These are phyloP conservation scores for Neurospora sp. DNA, from an alignment of 495 filamentous ascomycete species.

Conservation along the genomic window DNA sequence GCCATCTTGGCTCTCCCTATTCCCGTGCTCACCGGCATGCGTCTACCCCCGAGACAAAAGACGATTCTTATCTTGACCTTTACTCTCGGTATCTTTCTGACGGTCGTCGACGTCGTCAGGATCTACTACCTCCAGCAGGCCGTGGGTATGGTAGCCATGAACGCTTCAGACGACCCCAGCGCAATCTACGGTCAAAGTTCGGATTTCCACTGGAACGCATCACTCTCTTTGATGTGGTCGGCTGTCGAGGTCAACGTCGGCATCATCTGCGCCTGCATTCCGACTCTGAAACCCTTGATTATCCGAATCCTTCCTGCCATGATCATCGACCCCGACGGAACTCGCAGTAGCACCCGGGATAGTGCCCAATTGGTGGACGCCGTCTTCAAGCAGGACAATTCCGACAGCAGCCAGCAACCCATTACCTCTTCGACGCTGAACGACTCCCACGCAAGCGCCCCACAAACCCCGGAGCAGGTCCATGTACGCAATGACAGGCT, in stretches of 20 bases:
- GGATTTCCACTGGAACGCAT: conserved; percentile 59
- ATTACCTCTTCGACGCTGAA: neutral
- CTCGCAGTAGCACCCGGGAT: conserved; percentile 11
- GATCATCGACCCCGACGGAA: conserved; percentile 39
- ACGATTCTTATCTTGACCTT: conserved; percentile 75
- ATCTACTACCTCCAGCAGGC: conserved; percentile 85
- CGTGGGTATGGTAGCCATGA: conserved; percentile 21
- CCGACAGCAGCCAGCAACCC: neutral
- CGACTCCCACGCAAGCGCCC: neutral
- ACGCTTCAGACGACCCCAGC: conserved; percentile 14
- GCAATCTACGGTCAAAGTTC: conserved; percentile 25
- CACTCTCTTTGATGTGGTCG: conserved; percentile 85
- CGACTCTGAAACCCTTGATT: conserved; percentile 78
- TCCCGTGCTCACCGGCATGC: conserved; percentile 78
- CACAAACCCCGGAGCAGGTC: neutral
- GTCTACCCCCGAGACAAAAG: conserved; percentile 74
- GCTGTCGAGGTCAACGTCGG: conserved; percentile 84
- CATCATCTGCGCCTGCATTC: conserved; percentile 80
- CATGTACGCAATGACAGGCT: neutral
- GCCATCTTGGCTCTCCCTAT: conserved; percentile 77
- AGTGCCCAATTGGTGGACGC: conserved; percentile 1
- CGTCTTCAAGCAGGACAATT: neutral
- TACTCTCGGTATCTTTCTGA: conserved; percentile 72
- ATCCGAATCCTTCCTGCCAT: conserved; percentile 64
- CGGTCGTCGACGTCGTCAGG: conserved; percentile 77